These are phyloP conservation scores for Cryptococcus floricola DNA, from an alignment of 1,284 basidiomycete genomes.

Conservation along the genomic window DNA sequence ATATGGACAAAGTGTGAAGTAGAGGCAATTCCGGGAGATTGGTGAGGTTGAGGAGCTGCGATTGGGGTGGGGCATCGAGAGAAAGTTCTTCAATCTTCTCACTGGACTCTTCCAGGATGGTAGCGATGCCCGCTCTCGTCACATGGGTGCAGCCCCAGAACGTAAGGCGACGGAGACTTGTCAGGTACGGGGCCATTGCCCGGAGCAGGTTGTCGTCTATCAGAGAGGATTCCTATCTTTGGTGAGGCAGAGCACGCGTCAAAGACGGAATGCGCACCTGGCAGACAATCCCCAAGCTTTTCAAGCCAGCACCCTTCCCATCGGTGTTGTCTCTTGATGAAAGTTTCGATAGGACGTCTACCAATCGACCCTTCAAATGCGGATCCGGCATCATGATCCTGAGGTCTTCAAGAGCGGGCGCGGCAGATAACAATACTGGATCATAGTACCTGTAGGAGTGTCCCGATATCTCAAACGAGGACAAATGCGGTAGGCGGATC, in stretches of 20 bases:
- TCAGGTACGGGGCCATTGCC: slow-evolving; percentile 26
- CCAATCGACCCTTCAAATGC: slow-evolving; percentile 22
- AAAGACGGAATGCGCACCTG: slow-evolving; percentile 18
- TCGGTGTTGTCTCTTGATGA: not conserved
- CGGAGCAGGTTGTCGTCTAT: slow-evolving; percentile 36
- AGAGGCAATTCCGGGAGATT: slow-evolving; percentile 17
- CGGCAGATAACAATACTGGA: slow-evolving; percentile 25
- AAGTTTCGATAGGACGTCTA: slow-evolving; percentile 19
- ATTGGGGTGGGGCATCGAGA: slow-evolving; percentile 28
- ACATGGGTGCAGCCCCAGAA: slow-evolving; percentile 41
- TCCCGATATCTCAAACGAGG: slow-evolving; percentile 42
- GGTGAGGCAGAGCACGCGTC: not conserved
- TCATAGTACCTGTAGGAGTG: slow-evolving; percentile 40
- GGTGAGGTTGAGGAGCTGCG: slow-evolving; percentile 23
- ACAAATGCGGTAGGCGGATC: slow-evolving; percentile 21
- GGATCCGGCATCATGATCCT: slow-evolving; percentile 46
- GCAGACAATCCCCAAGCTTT: slow-evolving; percentile 37
- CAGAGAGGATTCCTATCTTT: slow-evolving; percentile 25
- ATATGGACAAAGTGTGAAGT: slow-evolving; percentile 30
- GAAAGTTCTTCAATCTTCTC: slow-evolving; percentile 37
- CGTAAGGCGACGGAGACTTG: slow-evolving; percentile 28
- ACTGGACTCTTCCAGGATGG: slow-evolving; percentile 23
- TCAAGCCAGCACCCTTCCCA: slow-evolving; percentile 28
- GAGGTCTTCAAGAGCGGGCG: slow-evolving; percentile 35
- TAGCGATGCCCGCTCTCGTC: slow-evolving; percentile 31